phyloP scores from a whole-genome alignment of 805 yeast species.

The Yarrowia alimentaria region DNA sequence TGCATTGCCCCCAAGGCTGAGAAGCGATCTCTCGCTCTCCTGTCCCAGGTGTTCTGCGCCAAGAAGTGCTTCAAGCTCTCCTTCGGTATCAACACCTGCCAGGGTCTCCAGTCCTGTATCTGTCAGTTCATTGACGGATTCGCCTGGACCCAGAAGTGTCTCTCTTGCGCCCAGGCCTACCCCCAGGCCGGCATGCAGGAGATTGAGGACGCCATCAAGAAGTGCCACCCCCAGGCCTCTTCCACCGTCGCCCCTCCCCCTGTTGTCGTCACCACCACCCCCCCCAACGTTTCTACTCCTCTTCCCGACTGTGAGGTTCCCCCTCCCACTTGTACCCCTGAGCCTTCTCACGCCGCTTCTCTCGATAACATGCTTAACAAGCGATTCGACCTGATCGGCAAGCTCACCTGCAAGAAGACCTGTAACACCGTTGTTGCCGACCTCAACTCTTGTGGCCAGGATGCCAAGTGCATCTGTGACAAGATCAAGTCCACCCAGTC shows the following conservation, averaged over 20 bases:
- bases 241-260: constrained; percentile 15
- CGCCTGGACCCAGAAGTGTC: constrained; percentile 26
- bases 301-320: constrained; percentile 23
- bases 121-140: constrained; percentile 21
- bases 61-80: constrained; percentile 19
- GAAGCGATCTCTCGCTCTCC: constrained; percentile 13
- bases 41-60: constrained; percentile 14
- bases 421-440: constrained; percentile 13
- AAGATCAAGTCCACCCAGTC: constrained; percentile 7
- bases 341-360: constrained; percentile 21
- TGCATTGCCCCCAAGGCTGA: constrained; percentile 11
- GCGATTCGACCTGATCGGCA: constrained; percentile 23
- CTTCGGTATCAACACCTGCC: constrained; percentile 14
- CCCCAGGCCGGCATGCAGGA: constrained; percentile 24
- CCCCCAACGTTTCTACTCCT: constrained; percentile 3
- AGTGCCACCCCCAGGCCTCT: constrained; percentile 23
- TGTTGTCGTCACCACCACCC: constrained; percentile 17
- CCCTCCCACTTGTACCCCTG: constrained; percentile 23
- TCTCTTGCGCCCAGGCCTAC: constrained; percentile 17
- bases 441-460: constrained; percentile 4
- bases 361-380: constrained; percentile 19
- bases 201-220: constrained; percentile 17
- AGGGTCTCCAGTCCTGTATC: constrained; percentile 17
- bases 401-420: constrained; percentile 25
- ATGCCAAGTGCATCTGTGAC: constrained; percentile 19